Conservation (phyloP, 176 grass and related monocot genomes). For the Carex pumila region DNA sequence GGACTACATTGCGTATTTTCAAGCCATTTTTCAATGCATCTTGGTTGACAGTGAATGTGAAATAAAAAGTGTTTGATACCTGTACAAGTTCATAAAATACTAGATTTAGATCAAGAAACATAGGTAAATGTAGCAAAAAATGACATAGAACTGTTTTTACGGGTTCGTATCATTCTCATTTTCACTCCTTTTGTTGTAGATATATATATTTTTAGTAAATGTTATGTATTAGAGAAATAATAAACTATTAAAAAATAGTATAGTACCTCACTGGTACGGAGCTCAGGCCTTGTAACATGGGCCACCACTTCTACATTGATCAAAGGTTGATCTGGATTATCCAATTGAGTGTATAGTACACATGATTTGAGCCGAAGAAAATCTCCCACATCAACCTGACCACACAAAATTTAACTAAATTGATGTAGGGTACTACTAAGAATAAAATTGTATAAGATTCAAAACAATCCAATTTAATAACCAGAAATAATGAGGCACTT, state of each 20-base stretch:
- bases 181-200: background rate
- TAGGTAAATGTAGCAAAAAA: background rate
- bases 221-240: background rate
- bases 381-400: slow-evolving; percentile 90
- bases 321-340: slow-evolving; percentile 66
- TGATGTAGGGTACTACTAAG: background rate
- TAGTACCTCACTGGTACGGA: slow-evolving; percentile 76
- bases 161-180: background rate
- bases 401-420: background rate
- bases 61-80: slow-evolving; percentile 88
- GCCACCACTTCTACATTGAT: slow-evolving; percentile 91
- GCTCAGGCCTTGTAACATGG: slow-evolving; percentile 93
- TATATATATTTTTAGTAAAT: background rate
- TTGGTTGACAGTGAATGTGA: slow-evolving; percentile 74
- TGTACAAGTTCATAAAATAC: slow-evolving; percentile 18
- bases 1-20: slow-evolving; percentile 83
- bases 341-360: slow-evolving; percentile 76
- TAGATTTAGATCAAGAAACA: background rate
- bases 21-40: slow-evolving; percentile 56
- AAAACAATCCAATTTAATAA: background rate
- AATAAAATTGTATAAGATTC: background rate
- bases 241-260: background rate
- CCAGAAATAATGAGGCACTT: slow-evolving; percentile 25
- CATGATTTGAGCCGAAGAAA: slow-evolving; percentile 97
- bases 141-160: background rate